phyloP scores from a whole-genome alignment of 2,329 filamentous ascomycete species.

The Tolypocladium ophioglossoides region DNA sequence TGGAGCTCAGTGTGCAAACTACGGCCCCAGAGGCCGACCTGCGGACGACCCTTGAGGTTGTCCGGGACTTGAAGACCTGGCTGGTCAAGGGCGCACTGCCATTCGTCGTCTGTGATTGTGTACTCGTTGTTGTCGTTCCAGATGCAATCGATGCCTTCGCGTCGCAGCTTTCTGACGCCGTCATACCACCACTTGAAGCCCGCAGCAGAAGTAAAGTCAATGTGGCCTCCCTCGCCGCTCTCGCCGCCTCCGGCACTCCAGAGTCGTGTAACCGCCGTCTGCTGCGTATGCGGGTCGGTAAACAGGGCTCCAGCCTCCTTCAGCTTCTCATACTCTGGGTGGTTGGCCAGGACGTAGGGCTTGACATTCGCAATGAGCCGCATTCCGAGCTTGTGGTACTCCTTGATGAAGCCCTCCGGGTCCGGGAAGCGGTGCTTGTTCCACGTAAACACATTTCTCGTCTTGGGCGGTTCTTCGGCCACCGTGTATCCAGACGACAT shows the following conservation, averaged over 20 bases:
- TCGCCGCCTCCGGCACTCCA: conserved; percentile 64
- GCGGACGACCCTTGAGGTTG: conserved; percentile 21
- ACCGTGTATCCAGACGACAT: neutral
- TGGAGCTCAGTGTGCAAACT: conserved; percentile 61
- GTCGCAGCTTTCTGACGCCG: conserved; percentile 50
- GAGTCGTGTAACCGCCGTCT: conserved; percentile 41
- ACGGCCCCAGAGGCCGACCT: conserved; percentile 59
- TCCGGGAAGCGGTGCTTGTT: conserved; percentile 60
- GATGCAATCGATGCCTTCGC: conserved; percentile 59
- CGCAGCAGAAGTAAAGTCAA: conserved; percentile 59
- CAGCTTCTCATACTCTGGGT: conserved; percentile 55
- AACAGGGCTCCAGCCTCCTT: conserved; percentile 52
- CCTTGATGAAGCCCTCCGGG: conserved; percentile 50
- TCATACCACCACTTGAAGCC: conserved; percentile 65
- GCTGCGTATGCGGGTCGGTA: conserved; percentile 34
- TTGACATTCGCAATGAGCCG: conserved; percentile 63
- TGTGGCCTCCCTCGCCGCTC: conserved; percentile 58
- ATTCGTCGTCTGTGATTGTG: conserved; percentile 53
- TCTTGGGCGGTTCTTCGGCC: neutral
- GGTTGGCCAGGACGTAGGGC: conserved; percentile 57
- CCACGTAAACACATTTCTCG: conserved; percentile 36
- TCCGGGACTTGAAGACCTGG: conserved; percentile 24
- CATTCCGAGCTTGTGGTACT: conserved; percentile 54
- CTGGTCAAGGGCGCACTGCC: conserved; percentile 47
- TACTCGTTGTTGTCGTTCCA: conserved; percentile 80